phyloP scores from a whole-genome alignment of 179 eudicot species.

The Camellia oleifera region DNA sequence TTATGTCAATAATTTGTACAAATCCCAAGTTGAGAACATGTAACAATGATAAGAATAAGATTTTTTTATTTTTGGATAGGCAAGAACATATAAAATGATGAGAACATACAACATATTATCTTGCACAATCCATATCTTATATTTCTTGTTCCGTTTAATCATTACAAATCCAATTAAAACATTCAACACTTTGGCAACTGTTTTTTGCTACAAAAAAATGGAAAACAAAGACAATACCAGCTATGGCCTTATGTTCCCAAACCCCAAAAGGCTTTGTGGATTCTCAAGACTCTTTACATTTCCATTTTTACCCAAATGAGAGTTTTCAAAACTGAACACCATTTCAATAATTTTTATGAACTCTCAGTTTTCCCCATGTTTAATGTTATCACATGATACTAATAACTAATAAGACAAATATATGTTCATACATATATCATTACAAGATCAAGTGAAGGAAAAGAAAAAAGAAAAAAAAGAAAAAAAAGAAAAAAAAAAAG shows the following conservation, averaged over 20 bases:
- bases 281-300: not conserved
- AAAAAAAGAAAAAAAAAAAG: no score
- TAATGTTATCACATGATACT: not conserved
- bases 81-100: no score
- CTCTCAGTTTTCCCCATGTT: not conserved
- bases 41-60: no score
- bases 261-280: not conserved
- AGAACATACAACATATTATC: no score
- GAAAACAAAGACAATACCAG: no score
- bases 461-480: not conserved
- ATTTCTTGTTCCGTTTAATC: no score
- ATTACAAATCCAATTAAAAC: no score
- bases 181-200: no score
- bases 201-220: no score
- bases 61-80: not conserved
- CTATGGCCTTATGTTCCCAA: no score
- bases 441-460: not conserved
- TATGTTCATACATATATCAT: not conserved
- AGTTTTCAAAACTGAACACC: not conserved
- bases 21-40: not conserved
- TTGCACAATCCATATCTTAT: no score
- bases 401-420: not conserved
- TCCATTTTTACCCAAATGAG: not conserved
- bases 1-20: not conserved
- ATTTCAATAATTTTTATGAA: not conserved